These are phyloP conservation scores for Hygrophoropsis aurantiaca DNA, from an alignment of 768 basidiomycete genomes.

Conservation along the genomic window DNA sequence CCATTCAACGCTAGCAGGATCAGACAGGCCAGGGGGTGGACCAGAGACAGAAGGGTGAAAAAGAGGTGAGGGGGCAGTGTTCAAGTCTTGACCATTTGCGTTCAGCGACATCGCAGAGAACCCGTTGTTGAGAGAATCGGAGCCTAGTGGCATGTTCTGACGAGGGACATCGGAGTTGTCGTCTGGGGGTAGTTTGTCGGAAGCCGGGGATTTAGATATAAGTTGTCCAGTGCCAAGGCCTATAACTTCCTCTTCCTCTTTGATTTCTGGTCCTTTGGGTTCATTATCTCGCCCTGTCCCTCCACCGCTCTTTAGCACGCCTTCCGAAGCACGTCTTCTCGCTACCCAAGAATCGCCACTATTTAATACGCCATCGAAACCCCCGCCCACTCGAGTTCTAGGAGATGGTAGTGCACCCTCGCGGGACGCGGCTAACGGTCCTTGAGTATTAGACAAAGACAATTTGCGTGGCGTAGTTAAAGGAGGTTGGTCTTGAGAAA, in stretches of 20 bases:
- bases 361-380: conserved; percentile 73
- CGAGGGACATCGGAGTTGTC: not conserved
- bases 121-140: conserved; percentile 8
- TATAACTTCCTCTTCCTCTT: conserved; percentile 54
- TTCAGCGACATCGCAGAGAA: conserved; percentile 17
- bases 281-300: conserved; percentile 40
- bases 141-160: not conserved
- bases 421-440: conserved; percentile 55
- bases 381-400: conserved; percentile 57
- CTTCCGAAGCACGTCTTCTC: conserved; percentile 62
- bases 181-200: conserved; percentile 9
- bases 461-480: conserved; percentile 60
- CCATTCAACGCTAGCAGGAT: conserved; percentile 75
- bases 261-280: conserved; percentile 47
- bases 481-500: conserved; percentile 56
- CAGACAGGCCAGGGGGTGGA: conserved; percentile 48
- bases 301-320: conserved; percentile 41
- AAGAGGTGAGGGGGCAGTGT: conserved; percentile 7
- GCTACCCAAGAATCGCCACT: conserved; percentile 70
- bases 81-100: conserved; percentile 6
- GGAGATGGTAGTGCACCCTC: conserved; percentile 61
- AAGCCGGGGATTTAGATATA: conserved; percentile 7
- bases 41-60: conserved; percentile 19
- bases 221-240: conserved; percentile 8
- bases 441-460: conserved; percentile 63